Evolutionary conservation across 495 filamentous ascomycete genomes (phyloP).

Genomic region (Podospora australis): DNA sequence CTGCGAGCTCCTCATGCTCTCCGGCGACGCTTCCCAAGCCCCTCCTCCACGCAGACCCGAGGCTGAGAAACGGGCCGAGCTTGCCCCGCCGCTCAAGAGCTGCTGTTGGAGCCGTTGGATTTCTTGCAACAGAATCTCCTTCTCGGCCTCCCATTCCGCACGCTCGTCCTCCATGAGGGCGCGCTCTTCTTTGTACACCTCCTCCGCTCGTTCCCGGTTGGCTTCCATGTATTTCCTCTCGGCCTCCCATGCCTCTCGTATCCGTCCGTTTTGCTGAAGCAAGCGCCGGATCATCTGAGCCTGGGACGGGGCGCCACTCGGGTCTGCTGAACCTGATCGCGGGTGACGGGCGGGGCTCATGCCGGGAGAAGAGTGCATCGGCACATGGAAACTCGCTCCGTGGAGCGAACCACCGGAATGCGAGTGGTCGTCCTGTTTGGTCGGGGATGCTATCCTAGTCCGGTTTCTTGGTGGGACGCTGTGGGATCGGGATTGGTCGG

Average conservation of each 20-base stretch:
- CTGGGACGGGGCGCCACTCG: slow-evolving; percentile 17
- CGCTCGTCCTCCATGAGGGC: slow-evolving; percentile 40
- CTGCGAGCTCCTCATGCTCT: slow-evolving; percentile 23
- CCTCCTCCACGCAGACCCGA: slow-evolving; percentile 23
- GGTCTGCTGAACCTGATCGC: slow-evolving; percentile 18
- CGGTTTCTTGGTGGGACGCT: slow-evolving; percentile 15
- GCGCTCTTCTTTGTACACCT: slow-evolving; percentile 41
- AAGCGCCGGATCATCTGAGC: slow-evolving; percentile 31
- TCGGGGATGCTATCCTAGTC: background rate
- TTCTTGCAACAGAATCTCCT: slow-evolving; percentile 16
- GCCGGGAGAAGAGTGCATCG: slow-evolving; percentile 14
- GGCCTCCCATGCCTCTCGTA: slow-evolving; percentile 39
- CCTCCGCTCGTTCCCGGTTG: slow-evolving; percentile 37
- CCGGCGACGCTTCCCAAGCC: slow-evolving; percentile 15
- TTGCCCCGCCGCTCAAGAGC: slow-evolving; percentile 16
- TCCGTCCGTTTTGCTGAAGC: slow-evolving; percentile 33
- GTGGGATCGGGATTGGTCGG: slow-evolving; percentile 20
- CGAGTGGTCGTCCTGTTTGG: background rate
- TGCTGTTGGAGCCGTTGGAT: slow-evolving; percentile 29
- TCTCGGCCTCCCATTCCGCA: slow-evolving; percentile 34
- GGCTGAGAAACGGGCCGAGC: slow-evolving; percentile 10
- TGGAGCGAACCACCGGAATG: background rate
- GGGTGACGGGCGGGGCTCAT: slow-evolving; percentile 16
- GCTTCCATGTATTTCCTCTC: slow-evolving; percentile 42
- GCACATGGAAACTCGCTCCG: slow-evolving; percentile 1